Evolutionary conservation across 148 eudicot species (phyloP).

Genomic region (Rhododendron molle): DNA sequence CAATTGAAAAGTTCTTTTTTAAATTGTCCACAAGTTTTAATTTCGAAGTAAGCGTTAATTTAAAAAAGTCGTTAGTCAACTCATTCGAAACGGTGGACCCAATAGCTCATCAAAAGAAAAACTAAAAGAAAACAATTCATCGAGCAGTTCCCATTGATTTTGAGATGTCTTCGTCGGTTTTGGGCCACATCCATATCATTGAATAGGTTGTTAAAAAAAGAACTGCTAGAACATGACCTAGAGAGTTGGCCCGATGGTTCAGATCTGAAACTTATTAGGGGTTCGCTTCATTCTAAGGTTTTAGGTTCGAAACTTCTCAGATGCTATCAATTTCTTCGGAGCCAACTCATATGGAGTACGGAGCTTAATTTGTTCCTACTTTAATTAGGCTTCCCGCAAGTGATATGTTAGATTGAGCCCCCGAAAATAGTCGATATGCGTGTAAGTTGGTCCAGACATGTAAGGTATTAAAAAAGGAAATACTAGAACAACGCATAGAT

Average conservation of each 20-base stretch:
- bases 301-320: too few species aligned
- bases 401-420: too few species aligned
- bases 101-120: not conserved
- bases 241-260: not conserved
- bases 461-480: not conserved
- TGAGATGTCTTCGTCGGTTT: not conserved
- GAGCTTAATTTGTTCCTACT: too few species aligned
- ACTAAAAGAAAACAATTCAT: not conserved
- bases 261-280: not conserved
- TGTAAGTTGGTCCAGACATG: not conserved
- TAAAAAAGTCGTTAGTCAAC: not conserved
- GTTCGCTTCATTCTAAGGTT: rapidly evolving
- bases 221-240: not conserved
- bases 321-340: too few species aligned
- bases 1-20: not conserved
- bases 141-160: not conserved
- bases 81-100: not conserved
- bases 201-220: not conserved
- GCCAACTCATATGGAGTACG: too few species aligned
- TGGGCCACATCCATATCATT: not conserved
- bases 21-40: not conserved
- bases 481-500: not conserved
- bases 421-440: too few species aligned
- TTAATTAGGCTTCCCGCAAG: not conserved
- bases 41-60: not conserved